Base-by-base conservation (phyloP, 2,329 filamentous ascomycete species). In the Botryotinia calthae region DNA sequence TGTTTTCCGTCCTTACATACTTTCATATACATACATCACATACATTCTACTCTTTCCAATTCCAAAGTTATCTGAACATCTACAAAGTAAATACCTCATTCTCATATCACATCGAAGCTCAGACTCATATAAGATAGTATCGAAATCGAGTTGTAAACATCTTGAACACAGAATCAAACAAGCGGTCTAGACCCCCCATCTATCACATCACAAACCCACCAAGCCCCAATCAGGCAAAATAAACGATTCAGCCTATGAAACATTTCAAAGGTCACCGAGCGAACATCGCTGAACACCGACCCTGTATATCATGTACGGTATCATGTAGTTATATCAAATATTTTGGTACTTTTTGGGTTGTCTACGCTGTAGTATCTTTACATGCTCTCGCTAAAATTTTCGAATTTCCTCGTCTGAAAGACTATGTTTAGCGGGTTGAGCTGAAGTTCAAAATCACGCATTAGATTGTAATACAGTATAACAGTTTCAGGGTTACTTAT, bases 141-240 rank as follows among this genome's bases (percentile, higher is more conserved):
- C 46, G n/a, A 66, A 66, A 54, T 54, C 31, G 34, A 66, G 12
- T 40, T n/a, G 34, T 54, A 40, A 16, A 66, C 18, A 46, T 10
- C 20, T 22, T 22, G 16, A 64, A n/a, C 40, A 34, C 7, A 66
- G 14, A 51, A 16, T 40, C 31, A 66, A 66, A 58, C 8, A 37
- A 46, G 51, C 54, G 70, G 71, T 73, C 75, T 76, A 72, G 75
- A 75, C 70, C 70, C 70, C 63, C 69, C n/a, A 25, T 61, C 51
- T 37, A 62, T 54, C 37, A 20, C 51, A 42, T 20, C 25, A 28
- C 22, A 40, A 37, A 40, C 25, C 46, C 64, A 31, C 69, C 70
- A 76, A 59, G 37, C 75, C 68, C 48, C 69, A 76, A 72, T 73
- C 44, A 72, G 75, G 69, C 25, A 76, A 76, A 76, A 75, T 76